Percentiles rank a stretch among this genome's conserved stretches.
Evolutionary conservation across 441 rosid genomes (phyloP).

Genomic region (Euphorbia corollata): DNA sequence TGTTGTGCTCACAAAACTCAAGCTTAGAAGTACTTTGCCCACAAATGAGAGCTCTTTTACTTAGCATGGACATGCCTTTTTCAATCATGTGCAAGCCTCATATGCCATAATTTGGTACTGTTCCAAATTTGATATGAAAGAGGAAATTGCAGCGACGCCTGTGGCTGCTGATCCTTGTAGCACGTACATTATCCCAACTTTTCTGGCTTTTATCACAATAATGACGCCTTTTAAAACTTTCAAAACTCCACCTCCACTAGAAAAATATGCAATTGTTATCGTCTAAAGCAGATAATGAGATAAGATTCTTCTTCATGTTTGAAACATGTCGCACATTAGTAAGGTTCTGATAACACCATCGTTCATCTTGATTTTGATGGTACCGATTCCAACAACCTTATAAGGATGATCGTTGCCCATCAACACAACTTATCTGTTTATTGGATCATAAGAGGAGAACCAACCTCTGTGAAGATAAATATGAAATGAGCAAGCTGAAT

Average conservation of each 20-base stretch:
- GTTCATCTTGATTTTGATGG: not conserved
- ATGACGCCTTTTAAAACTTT: not conserved
- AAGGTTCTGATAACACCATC: not conserved
- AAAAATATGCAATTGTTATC: not conserved
- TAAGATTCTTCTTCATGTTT: not conserved
- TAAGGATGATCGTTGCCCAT: not conserved
- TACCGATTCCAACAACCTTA: not conserved
- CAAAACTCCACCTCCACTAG: constrained; percentile 10
- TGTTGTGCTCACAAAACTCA: too few relatives aligned
- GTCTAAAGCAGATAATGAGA: not conserved
- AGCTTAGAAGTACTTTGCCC: too few relatives aligned
- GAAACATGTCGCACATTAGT: not conserved
- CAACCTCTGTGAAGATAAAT: not conserved
- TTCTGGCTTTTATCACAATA: not conserved
- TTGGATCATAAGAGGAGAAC: not conserved
- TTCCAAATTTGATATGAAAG: too few relatives aligned
- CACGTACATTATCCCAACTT: not conserved
- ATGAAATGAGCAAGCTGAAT: too few relatives aligned
- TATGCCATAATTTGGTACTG: too few relatives aligned
- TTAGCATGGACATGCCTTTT: too few relatives aligned
- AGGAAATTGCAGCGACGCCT: too few relatives aligned
- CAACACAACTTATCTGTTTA: not conserved
- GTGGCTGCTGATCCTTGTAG: too few relatives aligned
- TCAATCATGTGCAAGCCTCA: too few relatives aligned
- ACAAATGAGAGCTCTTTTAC: too few relatives aligned